Evolutionary conservation across 139 green algal species (phyloP), one percentile per base, ranked within the genome.

Genomic region (Tetratostichococcus sp.): DNA sequence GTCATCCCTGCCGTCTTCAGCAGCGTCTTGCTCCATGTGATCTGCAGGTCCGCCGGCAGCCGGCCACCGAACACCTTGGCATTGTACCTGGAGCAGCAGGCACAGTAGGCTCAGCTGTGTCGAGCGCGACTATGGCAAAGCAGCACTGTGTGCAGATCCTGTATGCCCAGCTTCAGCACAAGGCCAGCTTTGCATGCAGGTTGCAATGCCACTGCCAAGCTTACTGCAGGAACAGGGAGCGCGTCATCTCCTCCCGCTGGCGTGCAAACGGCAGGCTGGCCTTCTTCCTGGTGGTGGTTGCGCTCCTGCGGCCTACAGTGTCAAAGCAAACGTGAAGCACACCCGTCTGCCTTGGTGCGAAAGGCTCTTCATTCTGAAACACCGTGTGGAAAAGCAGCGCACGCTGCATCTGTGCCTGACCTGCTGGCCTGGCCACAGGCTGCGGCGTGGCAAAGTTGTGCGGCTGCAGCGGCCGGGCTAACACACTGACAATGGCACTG

Each of bases 1-100:
- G 84, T 89, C 58, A 89, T 50, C 1, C 87, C 87, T 30, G 87
- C 87, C 26, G 87, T 92, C 25, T 80, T 92, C 19, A 59, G 73
- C 30, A 92, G 76, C 17, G 85, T 66, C 17, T 39, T 32, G 59
- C 86, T 90, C 87, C 87, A 92, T 34, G 23, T 85, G 31, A 92
- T 86, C 2, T 84, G 65, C 35, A 91, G 69, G 34, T 89, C 79
- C 0, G 43, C 30, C 30, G 87, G 87, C 66, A 91, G 73, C 67
- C 31, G 30, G 26, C 57, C 70, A 5, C 35, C 59, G 75, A 91
- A 91, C 31, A 91, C 76, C 0, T 21, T 35, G 5, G n/a, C 33
- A 73, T 91, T 91, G 74, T 80, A 83, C 70, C 82, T 72, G 58
- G 30, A 73, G 19, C 34, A 73, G 19, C 8, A 21, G 39, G 39